A percentile compares a stretch with the other conserved stretches of the same genome.
These are phyloP conservation scores for Verruconis gallopava DNA, from an alignment of 2,329 filamentous ascomycete genomes.

Conservation along the genomic window DNA sequence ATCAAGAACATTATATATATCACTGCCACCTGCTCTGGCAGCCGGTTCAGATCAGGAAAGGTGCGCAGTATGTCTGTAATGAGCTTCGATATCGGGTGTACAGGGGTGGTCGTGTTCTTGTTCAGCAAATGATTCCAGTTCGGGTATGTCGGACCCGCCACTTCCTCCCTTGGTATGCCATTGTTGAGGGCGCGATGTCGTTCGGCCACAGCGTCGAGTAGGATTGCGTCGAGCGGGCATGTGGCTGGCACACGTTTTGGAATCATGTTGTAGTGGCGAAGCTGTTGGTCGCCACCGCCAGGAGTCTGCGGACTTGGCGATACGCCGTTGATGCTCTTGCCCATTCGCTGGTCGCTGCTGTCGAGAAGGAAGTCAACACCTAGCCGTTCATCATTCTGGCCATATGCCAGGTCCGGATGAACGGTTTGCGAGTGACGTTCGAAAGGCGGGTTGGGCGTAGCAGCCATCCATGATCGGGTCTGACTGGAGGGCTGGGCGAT, in stretches of 20 bases:
- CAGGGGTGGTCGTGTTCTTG: constrained; percentile 46
- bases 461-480: constrained; percentile 1
- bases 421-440: not conserved
- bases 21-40: constrained; percentile 71
- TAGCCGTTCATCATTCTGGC: constrained; percentile 42
- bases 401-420: constrained; percentile 5
- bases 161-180: constrained; percentile 44
- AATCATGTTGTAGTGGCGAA: constrained; percentile 12
- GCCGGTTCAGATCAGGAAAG: constrained; percentile 65
- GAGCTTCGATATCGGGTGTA: constrained; percentile 70
- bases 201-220: constrained; percentile 65
- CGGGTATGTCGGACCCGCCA: constrained; percentile 67
- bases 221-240: constrained; percentile 64
- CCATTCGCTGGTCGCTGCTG: constrained; percentile 38
- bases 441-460: not conserved
- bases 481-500: not conserved
- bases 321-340: constrained; percentile 37
- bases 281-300: no score
- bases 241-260: constrained; percentile 50
- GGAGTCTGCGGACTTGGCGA: constrained; percentile 18
- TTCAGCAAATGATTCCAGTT: constrained; percentile 69
- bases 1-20: constrained; percentile 78
- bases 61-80: constrained; percentile 74
- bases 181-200: constrained; percentile 52
- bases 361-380: constrained; percentile 63